These are phyloP conservation scores for Pelargonium citronellum DNA, from an alignment of 441 rosid species.

Conservation along the genomic window DNA sequence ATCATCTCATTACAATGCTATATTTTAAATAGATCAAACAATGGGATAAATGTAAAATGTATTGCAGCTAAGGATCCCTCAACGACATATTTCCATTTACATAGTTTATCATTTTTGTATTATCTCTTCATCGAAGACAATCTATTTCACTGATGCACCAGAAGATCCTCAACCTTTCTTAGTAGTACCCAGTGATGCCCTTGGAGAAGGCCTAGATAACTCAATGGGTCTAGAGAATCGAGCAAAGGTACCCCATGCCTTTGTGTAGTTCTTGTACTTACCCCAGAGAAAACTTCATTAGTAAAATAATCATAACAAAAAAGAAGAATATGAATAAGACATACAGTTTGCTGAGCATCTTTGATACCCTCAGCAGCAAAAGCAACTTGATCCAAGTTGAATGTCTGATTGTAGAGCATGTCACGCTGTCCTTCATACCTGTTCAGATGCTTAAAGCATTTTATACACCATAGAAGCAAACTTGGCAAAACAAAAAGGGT, in stretches of 20 bases:
- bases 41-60: too few relatives aligned
- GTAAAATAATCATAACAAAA: not conserved
- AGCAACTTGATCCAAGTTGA: constrained; percentile 95
- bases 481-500: too few relatives aligned
- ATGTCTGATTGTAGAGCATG: constrained; percentile 91
- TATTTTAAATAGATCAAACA: not conserved
- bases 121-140: too few relatives aligned
- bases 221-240: too few relatives aligned
- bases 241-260: too few relatives aligned
- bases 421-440: constrained; percentile 99
- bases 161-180: too few relatives aligned
- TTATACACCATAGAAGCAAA: not conserved
- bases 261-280: not conserved
- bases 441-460: constrained; percentile 14
- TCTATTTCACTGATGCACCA: too few relatives aligned
- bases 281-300: not conserved
- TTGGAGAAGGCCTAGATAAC: too few relatives aligned
- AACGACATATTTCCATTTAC: too few relatives aligned
- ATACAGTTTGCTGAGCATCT: constrained; percentile 97
- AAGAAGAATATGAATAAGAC: constrained; percentile 18
- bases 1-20: not conserved
- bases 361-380: constrained; percentile 91
- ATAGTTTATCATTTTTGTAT: too few relatives aligned
- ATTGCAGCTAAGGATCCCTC: too few relatives aligned
- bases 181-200: too few relatives aligned